Percentiles rank a stretch among this genome's conserved stretches.
phyloP scores from a whole-genome alignment of 2,329 filamentous ascomycete genomes.

The Trichoderma endophyticum region DNA sequence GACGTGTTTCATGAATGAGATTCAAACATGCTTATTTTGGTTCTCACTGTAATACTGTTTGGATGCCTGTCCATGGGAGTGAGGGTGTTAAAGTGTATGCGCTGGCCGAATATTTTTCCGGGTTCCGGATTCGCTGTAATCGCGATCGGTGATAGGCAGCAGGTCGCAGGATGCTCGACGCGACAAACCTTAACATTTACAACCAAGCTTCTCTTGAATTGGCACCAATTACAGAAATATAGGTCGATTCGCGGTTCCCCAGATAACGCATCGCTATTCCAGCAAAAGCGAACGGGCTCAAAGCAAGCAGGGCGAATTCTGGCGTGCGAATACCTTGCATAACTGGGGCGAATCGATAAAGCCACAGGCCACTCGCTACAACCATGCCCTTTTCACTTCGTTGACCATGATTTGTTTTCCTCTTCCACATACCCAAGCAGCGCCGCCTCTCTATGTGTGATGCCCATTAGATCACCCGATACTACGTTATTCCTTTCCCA shows the following conservation, averaged over 20 bases:
- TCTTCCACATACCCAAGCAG: neutral
- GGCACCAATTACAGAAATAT: neutral
- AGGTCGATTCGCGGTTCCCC: neutral
- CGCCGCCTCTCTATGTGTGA: neutral
- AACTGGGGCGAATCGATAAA: neutral
- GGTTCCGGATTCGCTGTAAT: neutral
- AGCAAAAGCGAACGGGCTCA: neutral
- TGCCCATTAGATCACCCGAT: neutral
- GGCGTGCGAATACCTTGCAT: neutral
- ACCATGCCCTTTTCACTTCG: neutral
- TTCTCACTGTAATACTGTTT: neutral
- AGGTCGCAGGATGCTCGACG: neutral
- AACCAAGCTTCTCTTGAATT: neutral
- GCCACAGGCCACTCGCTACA: neutral
- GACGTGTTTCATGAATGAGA: neutral
- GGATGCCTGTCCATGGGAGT: neutral
- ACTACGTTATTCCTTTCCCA: neutral
- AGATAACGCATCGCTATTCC: neutral
- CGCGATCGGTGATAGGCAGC: neutral
- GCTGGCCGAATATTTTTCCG: neutral
- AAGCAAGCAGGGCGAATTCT: neutral
- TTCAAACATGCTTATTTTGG: neutral
- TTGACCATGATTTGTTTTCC: neutral
- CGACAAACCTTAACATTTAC: neutral
- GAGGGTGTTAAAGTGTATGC: neutral